Conservation (phyloP, 1,284 basidiomycete genomes). For the Cryptococcus wingfieldii region DNA sequence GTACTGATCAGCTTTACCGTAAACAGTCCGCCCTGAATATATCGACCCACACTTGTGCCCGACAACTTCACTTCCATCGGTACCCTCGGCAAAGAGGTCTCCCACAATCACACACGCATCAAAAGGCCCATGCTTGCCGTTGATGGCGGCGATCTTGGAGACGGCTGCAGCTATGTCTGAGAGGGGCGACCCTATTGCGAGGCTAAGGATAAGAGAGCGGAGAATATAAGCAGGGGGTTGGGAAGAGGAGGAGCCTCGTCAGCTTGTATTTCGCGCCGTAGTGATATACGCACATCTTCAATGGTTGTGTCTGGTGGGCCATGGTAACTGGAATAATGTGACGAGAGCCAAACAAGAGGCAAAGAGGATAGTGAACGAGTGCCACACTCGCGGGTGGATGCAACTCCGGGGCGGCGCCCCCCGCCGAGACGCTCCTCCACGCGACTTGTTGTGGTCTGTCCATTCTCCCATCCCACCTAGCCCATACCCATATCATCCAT, state of each 20-base stretch:
- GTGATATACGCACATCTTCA: slow-evolving; percentile 26
- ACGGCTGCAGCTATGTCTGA: slow-evolving; percentile 71
- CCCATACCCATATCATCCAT: background rate
- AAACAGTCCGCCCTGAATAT: slow-evolving; percentile 8
- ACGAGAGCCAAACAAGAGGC: too few relatives aligned
- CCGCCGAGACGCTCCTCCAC: background rate
- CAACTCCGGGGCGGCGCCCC: background rate
- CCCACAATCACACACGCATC: slow-evolving; percentile 80
- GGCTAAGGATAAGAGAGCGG: slow-evolving; percentile 51
- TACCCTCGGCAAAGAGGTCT: slow-evolving; percentile 76
- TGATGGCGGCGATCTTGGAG: slow-evolving; percentile 76
- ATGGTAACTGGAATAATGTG: slow-evolving; percentile 1
- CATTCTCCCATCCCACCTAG: background rate
- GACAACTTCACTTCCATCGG: slow-evolving; percentile 52
- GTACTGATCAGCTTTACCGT: slow-evolving; percentile 1
- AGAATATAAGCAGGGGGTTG: background rate
- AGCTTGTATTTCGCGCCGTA: background rate
- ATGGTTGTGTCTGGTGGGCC: slow-evolving; percentile 23
- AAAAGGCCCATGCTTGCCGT: slow-evolving; percentile 92
- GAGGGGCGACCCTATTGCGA: slow-evolving; percentile 80
- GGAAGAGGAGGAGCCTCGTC: background rate
- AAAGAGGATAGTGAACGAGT: background rate
- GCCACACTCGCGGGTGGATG: background rate
- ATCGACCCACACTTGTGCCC: slow-evolving; percentile 34
- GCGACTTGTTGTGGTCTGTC: background rate